Conservation (phyloP, 2,329 filamentous ascomycete species). For the Apiospora kogelbergensis region DNA sequence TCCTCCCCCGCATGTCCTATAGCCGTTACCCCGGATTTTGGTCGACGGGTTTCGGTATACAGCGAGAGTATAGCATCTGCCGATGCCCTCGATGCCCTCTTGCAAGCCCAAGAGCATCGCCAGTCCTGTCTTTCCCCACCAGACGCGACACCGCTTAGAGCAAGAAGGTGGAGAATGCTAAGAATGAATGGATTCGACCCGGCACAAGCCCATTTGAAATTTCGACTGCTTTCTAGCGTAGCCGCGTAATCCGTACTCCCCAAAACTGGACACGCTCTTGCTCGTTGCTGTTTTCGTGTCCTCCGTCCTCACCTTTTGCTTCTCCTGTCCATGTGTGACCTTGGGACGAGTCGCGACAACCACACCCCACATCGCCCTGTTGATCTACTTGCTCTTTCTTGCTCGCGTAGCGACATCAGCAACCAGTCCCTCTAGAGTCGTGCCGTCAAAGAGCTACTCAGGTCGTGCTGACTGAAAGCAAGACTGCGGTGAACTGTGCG, state of each 20-base stretch:
- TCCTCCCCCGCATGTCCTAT: constrained; percentile 5
- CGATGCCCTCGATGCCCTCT: background rate
- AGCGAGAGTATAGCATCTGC: background rate
- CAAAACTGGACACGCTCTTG: background rate
- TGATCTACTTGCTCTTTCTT: background rate
- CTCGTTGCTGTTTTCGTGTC: background rate
- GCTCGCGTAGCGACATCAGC: background rate
- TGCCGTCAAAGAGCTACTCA: background rate
- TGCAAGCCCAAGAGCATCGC: background rate
- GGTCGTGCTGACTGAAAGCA: background rate
- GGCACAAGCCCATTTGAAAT: background rate
- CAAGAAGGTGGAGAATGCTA: constrained; percentile 2
- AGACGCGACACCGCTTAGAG: background rate
- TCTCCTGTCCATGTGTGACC: background rate
- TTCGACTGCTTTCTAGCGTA: background rate
- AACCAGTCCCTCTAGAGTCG: background rate
- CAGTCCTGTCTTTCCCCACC: constrained; percentile 4
- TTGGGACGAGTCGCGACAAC: background rate
- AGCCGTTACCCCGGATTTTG: background rate
- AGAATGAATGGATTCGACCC: background rate
- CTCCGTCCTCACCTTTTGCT: background rate
- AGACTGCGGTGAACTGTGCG: background rate
- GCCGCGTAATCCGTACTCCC: background rate
- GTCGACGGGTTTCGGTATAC: background rate
- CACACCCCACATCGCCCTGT: background rate